Evolutionary conservation across 176 grass and related monocot species (phyloP).

Genomic region (Elymus sibiricus): DNA sequence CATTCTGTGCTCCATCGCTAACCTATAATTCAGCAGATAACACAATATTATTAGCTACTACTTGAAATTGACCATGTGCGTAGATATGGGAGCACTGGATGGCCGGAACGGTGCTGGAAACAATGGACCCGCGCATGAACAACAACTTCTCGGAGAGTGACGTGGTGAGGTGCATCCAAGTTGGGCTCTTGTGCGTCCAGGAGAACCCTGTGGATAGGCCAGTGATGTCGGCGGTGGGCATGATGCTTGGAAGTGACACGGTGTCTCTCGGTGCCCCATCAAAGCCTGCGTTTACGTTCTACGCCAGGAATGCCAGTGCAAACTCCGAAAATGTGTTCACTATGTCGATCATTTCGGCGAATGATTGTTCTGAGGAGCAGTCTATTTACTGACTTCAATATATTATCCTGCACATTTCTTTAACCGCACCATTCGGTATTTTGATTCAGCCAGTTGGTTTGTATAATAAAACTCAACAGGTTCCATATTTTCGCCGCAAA

Average conservation of each 20-base stretch:
- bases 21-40: background rate
- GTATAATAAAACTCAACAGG: too few species aligned
- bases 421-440: too few species aligned
- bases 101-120: background rate
- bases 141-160: background rate
- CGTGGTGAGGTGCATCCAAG: conserved; percentile 12
- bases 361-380: too few species aligned
- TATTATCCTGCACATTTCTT: too few species aligned
- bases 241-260: background rate
- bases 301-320: background rate
- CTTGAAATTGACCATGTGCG: background rate
- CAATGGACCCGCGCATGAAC: conserved; percentile 14
- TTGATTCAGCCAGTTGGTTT: too few species aligned
- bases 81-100: conserved; percentile 36
- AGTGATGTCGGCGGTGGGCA: conserved; percentile 21
- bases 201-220: conserved; percentile 20
- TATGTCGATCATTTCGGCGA: background rate
- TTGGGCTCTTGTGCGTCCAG: conserved; percentile 34
- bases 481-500: too few species aligned
- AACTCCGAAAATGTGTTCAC: background rate
- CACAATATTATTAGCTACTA: background rate
- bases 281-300: background rate
- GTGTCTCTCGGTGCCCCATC: background rate
- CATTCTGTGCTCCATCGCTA: background rate
- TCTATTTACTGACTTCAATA: too few species aligned